These are phyloP conservation scores for Amylostereum chailletii DNA, from an alignment of 1,284 basidiomycete genomes.

Conservation along the genomic window DNA sequence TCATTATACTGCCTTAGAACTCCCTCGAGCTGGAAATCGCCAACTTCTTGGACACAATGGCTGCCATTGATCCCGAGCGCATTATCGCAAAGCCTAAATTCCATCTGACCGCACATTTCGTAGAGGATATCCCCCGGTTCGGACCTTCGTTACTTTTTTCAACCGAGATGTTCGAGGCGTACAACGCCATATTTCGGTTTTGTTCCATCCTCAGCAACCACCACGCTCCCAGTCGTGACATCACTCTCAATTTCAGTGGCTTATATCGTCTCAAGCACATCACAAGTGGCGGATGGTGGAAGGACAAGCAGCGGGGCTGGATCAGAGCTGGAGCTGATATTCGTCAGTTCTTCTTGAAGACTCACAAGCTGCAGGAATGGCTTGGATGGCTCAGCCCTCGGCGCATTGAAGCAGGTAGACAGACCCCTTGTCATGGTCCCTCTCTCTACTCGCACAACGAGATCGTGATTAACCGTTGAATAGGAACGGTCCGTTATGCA, in stretches of 20 bases:
- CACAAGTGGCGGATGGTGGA: conserved; percentile 13
- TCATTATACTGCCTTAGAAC: too few species aligned
- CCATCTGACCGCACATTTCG: conserved; percentile 13
- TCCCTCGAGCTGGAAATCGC: conserved; percentile 9
- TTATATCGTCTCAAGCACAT: conserved; percentile 14
- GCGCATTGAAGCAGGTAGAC: too few species aligned
- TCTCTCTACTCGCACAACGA: too few species aligned
- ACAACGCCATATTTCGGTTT: conserved; percentile 16
- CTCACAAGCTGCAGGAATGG: conserved; percentile 4
- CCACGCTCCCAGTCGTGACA: conserved; percentile 19
- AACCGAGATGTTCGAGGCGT: conserved; percentile 18
- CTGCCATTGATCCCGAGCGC: conserved; percentile 12
- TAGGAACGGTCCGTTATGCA: too few species aligned
- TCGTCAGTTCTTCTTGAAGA: conserved; percentile 1
- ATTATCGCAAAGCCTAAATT: conserved; percentile 11
- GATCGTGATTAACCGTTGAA: too few species aligned
- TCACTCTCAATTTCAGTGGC: conserved; percentile 10
- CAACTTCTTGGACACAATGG: conserved; percentile 10
- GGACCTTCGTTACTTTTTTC: conserved; percentile 12
- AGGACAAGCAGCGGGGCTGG: conserved; percentile 2
- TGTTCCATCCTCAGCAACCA: conserved; percentile 19
- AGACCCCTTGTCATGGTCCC: too few species aligned
- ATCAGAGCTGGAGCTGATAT: conserved; percentile 7
- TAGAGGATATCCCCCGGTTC: conserved; percentile 10
- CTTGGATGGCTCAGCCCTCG: too few species aligned